Evolutionary conservation across 805 yeast genomes (phyloP).

Genomic region (Saturnispora galanensis): DNA sequence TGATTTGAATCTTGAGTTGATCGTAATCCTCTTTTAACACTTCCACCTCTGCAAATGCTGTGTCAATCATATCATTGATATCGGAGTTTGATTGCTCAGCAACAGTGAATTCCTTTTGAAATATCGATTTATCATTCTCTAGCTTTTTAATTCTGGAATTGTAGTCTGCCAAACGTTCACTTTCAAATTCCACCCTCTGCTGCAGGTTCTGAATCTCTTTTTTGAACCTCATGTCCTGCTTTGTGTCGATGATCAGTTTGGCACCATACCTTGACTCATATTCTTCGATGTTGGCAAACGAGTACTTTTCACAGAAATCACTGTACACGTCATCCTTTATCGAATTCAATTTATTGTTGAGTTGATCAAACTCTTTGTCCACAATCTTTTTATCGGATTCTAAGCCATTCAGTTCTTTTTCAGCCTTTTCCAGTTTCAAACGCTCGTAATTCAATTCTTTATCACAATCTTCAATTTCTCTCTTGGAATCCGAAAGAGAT

Average conservation of each 20-base stretch:
- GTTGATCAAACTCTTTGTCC: constrained; percentile 21
- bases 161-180: constrained; percentile 47
- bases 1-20: constrained; percentile 11
- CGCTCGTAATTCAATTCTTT: constrained; percentile 44
- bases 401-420: constrained; percentile 12
- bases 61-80: constrained; percentile 27
- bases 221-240: constrained; percentile 50
- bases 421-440: constrained; percentile 8
- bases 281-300: constrained; percentile 47
- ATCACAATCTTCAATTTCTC: constrained; percentile 25
- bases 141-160: constrained; percentile 36
- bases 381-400: constrained; percentile 10
- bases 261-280: constrained; percentile 65
- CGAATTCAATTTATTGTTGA: constrained; percentile 12
- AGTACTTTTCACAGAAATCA: constrained; percentile 45
- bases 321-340: constrained; percentile 39
- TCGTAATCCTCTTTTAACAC: constrained; percentile 28
- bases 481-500: constrained; percentile 17
- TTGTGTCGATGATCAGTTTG: constrained; percentile 42
- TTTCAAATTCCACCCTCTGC: constrained; percentile 56
- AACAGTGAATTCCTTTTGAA: constrained; percentile 27
- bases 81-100: constrained; percentile 27
- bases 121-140: constrained; percentile 28
- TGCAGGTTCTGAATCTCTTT: constrained; percentile 53
- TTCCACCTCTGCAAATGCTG: constrained; percentile 33